A percentile compares a stretch with the other conserved stretches of the same genome.
These are phyloP conservation scores for Venturia aucupariae DNA, from an alignment of 2,329 filamentous ascomycete genomes.

Conservation along the genomic window DNA sequence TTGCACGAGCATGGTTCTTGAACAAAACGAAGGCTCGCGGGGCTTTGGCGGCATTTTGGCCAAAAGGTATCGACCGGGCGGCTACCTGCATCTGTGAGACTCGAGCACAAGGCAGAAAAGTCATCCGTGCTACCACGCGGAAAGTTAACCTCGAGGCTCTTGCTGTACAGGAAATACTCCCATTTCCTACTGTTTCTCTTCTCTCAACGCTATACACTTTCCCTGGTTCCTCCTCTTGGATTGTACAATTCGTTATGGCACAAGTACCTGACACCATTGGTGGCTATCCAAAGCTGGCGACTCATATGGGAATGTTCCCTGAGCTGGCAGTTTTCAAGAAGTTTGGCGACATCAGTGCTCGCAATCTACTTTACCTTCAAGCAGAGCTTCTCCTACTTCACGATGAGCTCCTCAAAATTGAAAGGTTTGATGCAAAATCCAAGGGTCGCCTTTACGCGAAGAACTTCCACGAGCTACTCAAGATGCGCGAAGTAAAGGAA, in stretches of 20 bases:
- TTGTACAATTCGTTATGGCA: not conserved
- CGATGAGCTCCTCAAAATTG: not conserved
- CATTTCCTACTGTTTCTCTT: not conserved
- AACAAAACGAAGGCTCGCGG: not conserved
- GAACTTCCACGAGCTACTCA: not conserved
- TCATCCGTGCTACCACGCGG: not conserved
- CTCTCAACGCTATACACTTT: not conserved
- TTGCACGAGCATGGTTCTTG: not conserved
- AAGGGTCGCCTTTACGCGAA: not conserved
- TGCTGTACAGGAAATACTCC: not conserved
- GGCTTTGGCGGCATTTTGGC: not conserved
- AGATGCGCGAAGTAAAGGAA: not conserved
- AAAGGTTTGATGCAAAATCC: not conserved
- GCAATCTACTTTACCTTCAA: not conserved
- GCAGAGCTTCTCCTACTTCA: not conserved
- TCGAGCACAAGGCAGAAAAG: not conserved
- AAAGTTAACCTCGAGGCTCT: not conserved
- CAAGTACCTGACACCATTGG: not conserved
- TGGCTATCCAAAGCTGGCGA: not conserved
- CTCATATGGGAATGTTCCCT: not conserved
- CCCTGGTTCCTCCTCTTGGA: not conserved
- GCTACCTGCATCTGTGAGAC: not conserved
- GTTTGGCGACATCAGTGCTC: not conserved
- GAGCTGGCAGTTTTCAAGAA: not conserved
- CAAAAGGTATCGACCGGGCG: not conserved